phyloP scores from a whole-genome alignment of 371 early-diverging fungal genomes.

The Haplosporangium sp. region DNA sequence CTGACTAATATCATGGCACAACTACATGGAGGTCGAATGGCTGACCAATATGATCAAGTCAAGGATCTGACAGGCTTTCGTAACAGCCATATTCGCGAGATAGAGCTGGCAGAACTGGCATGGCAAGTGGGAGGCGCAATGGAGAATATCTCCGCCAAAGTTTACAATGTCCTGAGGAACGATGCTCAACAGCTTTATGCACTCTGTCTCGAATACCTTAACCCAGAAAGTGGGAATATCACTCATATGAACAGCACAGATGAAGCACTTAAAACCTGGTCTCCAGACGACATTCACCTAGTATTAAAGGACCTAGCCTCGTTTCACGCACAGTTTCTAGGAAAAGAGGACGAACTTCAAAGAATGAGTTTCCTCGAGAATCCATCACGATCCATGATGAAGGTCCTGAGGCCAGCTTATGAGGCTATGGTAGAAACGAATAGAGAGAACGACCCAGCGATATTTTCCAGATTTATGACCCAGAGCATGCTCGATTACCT shows the following conservation, averaged over 20 bases:
- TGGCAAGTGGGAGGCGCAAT: slow-evolving; percentile 52
- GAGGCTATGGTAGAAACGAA: slow-evolving; percentile 49
- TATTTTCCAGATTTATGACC: slow-evolving; percentile 33
- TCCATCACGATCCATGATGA: slow-evolving; percentile 39
- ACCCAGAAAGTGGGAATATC: slow-evolving; percentile 35
- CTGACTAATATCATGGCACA: slow-evolving; percentile 57
- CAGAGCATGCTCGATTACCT: slow-evolving; percentile 37
- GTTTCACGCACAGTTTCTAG: slow-evolving; percentile 52
- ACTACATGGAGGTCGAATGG: slow-evolving; percentile 42
- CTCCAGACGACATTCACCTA: slow-evolving; percentile 41
- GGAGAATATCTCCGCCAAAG: slow-evolving; percentile 52
- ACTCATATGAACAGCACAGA: slow-evolving; percentile 53
- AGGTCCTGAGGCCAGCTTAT: slow-evolving; percentile 38
- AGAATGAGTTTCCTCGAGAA: slow-evolving; percentile 47
- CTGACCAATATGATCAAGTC: slow-evolving; percentile 53
- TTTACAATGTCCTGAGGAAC: slow-evolving; percentile 51
- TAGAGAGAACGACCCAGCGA: slow-evolving; percentile 21
- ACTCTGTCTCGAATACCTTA: slow-evolving; percentile 50
- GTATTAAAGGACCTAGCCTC: slow-evolving; percentile 40
- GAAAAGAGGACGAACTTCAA: slow-evolving; percentile 26
- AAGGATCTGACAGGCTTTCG: slow-evolving; percentile 53
- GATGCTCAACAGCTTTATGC: slow-evolving; percentile 52
- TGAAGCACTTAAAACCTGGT: slow-evolving; percentile 25
- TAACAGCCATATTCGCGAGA: slow-evolving; percentile 54
- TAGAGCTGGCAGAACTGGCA: slow-evolving; percentile 47